These are phyloP conservation scores for Raddia guianensis DNA, from an alignment of 176 grass and related monocot species.

Conservation along the genomic window DNA sequence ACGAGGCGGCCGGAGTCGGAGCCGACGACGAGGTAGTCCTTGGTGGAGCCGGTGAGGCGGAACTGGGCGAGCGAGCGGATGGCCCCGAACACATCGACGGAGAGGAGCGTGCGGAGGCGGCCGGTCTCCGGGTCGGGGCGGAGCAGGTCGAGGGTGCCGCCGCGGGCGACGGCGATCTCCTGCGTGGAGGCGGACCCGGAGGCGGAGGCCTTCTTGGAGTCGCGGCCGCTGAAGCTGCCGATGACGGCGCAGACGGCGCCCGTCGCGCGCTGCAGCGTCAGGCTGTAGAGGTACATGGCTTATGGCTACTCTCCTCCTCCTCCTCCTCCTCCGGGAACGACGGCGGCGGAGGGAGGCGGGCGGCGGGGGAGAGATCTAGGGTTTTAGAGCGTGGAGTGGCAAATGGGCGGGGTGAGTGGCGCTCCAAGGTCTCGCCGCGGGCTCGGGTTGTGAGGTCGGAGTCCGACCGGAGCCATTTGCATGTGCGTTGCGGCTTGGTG, in stretches of 20 bases:
- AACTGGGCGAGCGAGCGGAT: slow-evolving; percentile 96
- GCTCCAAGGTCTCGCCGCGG: background rate
- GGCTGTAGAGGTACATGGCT: slow-evolving; percentile 84
- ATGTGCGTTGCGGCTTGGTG: background rate
- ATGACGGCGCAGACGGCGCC: slow-evolving; percentile 82
- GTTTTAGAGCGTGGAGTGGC: slow-evolving; percentile 39
- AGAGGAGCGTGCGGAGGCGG: slow-evolving; percentile 79
- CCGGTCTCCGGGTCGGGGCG: slow-evolving; percentile 78
- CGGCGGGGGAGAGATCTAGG: slow-evolving; percentile 42
- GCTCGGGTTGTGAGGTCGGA: slow-evolving; percentile 8
- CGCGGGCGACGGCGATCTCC: slow-evolving; percentile 83
- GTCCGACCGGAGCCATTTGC: background rate
- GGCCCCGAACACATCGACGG: slow-evolving; percentile 89
- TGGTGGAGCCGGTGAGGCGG: slow-evolving; percentile 90
- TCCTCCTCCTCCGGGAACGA: background rate
- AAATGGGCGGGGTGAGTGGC: background rate
- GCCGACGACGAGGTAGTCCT: slow-evolving; percentile 91
- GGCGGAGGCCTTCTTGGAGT: slow-evolving; percentile 56
- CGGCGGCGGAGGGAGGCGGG: background rate
- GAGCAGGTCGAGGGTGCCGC: slow-evolving; percentile 77
- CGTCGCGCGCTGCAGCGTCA: slow-evolving; percentile 77
- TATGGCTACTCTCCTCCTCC: background rate
- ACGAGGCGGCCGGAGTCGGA: slow-evolving; percentile 93
- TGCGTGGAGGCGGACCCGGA: slow-evolving; percentile 52
- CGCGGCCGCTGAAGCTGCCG: slow-evolving; percentile 86